Evolutionary conservation across 805 yeast genomes (phyloP).

Genomic region (Ogataea paraovalis): DNA sequence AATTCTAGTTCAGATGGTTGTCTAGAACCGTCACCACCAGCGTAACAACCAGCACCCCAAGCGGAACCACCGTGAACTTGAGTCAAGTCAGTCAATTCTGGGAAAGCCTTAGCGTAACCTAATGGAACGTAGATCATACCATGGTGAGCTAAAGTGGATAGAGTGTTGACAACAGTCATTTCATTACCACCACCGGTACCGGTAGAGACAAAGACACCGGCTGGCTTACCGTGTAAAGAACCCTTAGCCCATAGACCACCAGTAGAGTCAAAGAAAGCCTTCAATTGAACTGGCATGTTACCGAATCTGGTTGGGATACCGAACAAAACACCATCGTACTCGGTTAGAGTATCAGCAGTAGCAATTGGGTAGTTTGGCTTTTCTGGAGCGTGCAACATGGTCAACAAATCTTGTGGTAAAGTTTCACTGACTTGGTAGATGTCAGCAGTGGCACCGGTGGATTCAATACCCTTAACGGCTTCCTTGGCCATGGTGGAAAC

Average conservation of each 20-base stretch:
- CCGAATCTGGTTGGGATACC: slow-evolving; percentile 91
- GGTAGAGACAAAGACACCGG: slow-evolving; percentile 70
- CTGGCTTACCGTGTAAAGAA: slow-evolving; percentile 68
- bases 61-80: slow-evolving; percentile 81
- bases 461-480: slow-evolving; percentile 62
- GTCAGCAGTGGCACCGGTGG: slow-evolving; percentile 66
- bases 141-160: slow-evolving; percentile 71
- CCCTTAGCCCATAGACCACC: slow-evolving; percentile 81
- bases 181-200: slow-evolving; percentile 89
- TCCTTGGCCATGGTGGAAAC: slow-evolving; percentile 64
- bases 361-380: slow-evolving; percentile 67
- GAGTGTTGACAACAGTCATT: slow-evolving; percentile 57
- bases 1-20: slow-evolving; percentile 60
- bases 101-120: slow-evolving; percentile 61
- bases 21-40: slow-evolving; percentile 79
- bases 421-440: slow-evolving; percentile 79
- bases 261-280: slow-evolving; percentile 72
- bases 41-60: slow-evolving; percentile 83
- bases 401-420: slow-evolving; percentile 53
- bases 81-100: slow-evolving; percentile 49
- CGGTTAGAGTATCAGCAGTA: slow-evolving; percentile 49
- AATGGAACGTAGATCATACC: slow-evolving; percentile 79
- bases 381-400: slow-evolving; percentile 56
- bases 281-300: slow-evolving; percentile 74
- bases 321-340: slow-evolving; percentile 77